Evolutionary conservation across 2,329 filamentous ascomycete species (phyloP), one percentile per base, ranked within the genome.

Genomic region (Coniella vitis): DNA sequence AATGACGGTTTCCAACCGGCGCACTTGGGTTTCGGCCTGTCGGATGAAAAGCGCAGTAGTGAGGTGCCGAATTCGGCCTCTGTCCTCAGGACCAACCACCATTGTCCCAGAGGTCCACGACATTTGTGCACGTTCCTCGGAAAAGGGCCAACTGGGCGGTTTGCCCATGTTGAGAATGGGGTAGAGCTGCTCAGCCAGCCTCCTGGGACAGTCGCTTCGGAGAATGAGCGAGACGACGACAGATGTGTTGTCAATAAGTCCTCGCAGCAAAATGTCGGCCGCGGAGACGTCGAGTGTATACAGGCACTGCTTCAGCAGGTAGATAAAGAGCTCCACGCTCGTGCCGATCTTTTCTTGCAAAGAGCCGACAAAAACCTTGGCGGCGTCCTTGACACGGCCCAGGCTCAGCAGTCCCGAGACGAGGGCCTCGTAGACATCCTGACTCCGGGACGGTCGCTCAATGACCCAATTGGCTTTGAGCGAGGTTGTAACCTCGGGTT

Each of bases 361-460:
- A 37, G 65, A 68, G 1, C 65, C 58, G 34, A 68, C 57, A 35
- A 76, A 67, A 12, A 75, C 63, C 3, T 59, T 57, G 14, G 67
- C 68, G 3, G 74, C 74, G 32, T 74, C 65, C 12, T 66, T 64
- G 25, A 73, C 63, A 35, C 70, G 63, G 49, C 64, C 67, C 37
- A 78, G 73, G 35, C 70, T 65, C 9, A 81, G 58, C 44, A 80
- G 65, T 1, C 74, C 72, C 35, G 64, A 57, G 20, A 81, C 63
- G 3, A 78, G 63, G 42, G 68, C 63, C 52, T 78, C 69, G 9
- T 73, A 64, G 4, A 78, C 55, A 2, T 60, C 54, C 7, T 61
- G 61, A 34, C 64, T 63, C 14, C 76, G 56, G 4, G 58, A 60
- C 2, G 66, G 63, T 39, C 71, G 68, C 55, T 73, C 60, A 48